A percentile compares a stretch with the other conserved stretches of the same genome.
phyloP scores from a whole-genome alignment of 2,329 filamentous ascomycete species.

The Aspergillus aculeatinus region DNA sequence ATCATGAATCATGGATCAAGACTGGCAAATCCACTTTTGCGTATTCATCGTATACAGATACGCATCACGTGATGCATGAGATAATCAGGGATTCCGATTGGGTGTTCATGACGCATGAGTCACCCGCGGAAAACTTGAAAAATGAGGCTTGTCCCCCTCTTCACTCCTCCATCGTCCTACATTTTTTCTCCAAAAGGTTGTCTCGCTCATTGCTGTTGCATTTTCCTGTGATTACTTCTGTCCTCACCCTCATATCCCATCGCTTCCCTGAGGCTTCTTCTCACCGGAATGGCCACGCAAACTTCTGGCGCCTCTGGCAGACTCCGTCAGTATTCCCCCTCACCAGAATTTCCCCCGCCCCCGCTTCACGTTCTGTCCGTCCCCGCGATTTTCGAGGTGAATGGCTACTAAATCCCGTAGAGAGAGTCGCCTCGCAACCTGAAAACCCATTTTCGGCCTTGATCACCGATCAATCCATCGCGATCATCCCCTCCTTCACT shows the following conservation, averaged over 20 bases:
- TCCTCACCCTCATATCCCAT: not conserved
- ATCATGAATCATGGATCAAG: too few relatives aligned
- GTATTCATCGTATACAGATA: not conserved
- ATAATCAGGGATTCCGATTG: not conserved
- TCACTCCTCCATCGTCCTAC: not conserved
- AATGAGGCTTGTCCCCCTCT: not conserved
- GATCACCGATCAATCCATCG: conserved; percentile 85
- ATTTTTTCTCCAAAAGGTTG: not conserved
- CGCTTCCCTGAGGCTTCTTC: not conserved
- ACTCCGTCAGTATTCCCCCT: conserved; percentile 42
- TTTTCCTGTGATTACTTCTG: not conserved
- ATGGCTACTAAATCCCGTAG: conserved; percentile 57
- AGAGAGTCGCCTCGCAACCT: conserved; percentile 62
- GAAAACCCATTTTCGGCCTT: conserved; percentile 88
- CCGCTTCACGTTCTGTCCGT: not conserved
- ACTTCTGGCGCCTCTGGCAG: conserved; percentile 19
- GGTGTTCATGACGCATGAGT: conserved; percentile 3
- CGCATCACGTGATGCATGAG: not conserved
- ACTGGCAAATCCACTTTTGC: too few relatives aligned
- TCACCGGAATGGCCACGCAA: conserved; percentile 27
- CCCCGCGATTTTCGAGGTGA: conserved; percentile 14
- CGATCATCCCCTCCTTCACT: conserved; percentile 81
- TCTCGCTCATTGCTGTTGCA: not conserved
- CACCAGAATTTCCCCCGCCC: conserved; percentile 37
- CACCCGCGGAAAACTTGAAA: conserved; percentile 3